Conservation (phyloP, 1,284 basidiomycete genomes). For the Cryptococcus jaspeensis region DNA sequence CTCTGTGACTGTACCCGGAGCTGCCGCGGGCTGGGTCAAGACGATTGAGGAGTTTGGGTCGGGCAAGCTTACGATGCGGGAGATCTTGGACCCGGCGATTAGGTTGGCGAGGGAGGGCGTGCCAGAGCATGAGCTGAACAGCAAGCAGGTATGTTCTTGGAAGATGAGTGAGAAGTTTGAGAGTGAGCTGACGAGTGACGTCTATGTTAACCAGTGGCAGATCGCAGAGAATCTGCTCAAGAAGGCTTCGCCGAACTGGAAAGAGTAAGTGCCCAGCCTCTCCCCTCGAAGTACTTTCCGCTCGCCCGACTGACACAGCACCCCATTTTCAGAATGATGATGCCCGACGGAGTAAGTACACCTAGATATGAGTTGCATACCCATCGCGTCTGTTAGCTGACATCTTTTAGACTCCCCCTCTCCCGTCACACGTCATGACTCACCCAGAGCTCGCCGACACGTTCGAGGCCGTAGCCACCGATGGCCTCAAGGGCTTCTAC, state of each 20-base stretch:
- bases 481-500: constrained; percentile 90
- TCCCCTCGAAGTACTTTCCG: too few relatives aligned
- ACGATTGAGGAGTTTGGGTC: constrained; percentile 79
- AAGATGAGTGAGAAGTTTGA: background rate
- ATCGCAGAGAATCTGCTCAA: constrained; percentile 71
- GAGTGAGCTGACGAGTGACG: background rate
- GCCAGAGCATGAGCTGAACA: constrained; percentile 65
- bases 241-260: constrained; percentile 73
- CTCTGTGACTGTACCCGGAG: constrained; percentile 89
- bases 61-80: constrained; percentile 70
- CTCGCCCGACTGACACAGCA: background rate
- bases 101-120: constrained; percentile 76
- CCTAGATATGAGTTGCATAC: background rate
- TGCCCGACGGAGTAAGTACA: constrained; percentile 42
- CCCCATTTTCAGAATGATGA: constrained; percentile 42
- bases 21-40: constrained; percentile 90
- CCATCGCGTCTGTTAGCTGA: background rate
- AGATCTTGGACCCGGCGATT: constrained; percentile 87
- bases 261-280: constrained; percentile 51
- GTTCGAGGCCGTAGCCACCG: constrained; percentile 71
- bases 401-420: constrained; percentile 36
- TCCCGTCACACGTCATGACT: constrained; percentile 71
- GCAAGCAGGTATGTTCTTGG: constrained; percentile 46
- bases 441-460: constrained; percentile 79
- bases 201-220: constrained; percentile 61